A percentile compares a stretch with the other conserved stretches of the same genome.
Conservation (phyloP, 345 rosid genomes). For the Eucalyptus curtisii region DNA sequence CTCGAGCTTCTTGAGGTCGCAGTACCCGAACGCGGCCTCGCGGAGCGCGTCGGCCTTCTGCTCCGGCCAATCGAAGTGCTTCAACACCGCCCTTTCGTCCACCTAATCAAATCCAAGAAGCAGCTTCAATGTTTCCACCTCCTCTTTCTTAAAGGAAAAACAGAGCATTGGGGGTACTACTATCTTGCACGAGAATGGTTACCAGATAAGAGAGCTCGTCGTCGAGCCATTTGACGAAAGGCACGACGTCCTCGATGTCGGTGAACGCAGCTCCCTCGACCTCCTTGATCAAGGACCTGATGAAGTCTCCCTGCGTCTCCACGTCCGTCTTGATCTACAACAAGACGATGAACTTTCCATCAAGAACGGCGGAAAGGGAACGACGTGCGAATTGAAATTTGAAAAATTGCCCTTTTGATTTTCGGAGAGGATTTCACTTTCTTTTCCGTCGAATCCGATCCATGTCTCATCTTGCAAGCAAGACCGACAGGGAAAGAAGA, state of each 20-base stretch:
- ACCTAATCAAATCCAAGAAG: constrained; percentile 20
- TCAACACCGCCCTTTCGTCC: constrained; percentile 86
- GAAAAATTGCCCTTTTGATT: not conserved
- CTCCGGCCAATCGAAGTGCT: constrained; percentile 93
- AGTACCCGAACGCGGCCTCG: constrained; percentile 91
- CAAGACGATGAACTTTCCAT: not conserved
- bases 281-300: constrained; percentile 75
- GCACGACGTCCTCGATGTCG: constrained; percentile 80
- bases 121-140: not conserved
- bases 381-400: not conserved
- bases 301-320: constrained; percentile 92
- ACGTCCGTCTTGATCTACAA: constrained; percentile 91
- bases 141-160: not conserved
- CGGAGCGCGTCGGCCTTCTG: constrained; percentile 85
- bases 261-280: constrained; percentile 76
- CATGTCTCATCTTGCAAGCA: not conserved
- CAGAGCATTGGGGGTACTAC: too few relatives aligned
- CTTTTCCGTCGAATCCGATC: not conserved
- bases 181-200: not conserved
- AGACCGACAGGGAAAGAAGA: not conserved
- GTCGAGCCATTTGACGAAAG: constrained; percentile 95
- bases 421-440: not conserved
- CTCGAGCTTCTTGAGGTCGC: constrained; percentile 73
- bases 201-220: constrained; percentile 92
- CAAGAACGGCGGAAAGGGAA: not conserved